phyloP scores from a whole-genome alignment of 371 early-diverging fungal genomes.

The Mucor saturninus region DNA sequence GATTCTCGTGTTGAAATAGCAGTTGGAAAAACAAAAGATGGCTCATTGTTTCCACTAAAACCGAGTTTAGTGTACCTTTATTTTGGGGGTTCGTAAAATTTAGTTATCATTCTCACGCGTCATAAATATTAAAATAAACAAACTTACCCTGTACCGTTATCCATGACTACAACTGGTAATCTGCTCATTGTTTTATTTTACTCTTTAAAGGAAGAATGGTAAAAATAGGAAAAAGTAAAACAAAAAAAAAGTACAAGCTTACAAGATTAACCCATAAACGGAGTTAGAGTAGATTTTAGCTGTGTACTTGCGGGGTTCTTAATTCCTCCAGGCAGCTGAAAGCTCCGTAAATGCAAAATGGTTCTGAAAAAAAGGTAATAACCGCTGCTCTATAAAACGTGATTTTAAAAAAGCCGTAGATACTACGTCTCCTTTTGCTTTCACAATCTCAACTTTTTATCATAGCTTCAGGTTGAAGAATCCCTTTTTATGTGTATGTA shows the following conservation, averaged over 20 bases:
- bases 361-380: too few species aligned
- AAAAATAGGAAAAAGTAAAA: background rate
- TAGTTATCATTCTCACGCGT: background rate
- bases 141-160: slow-evolving; percentile 93
- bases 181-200: slow-evolving; percentile 41
- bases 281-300: too few species aligned
- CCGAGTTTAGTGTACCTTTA: slow-evolving; percentile 97
- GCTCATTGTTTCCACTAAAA: slow-evolving; percentile 96
- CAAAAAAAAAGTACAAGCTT: background rate
- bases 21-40: slow-evolving; percentile 95
- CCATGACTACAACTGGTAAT: slow-evolving; percentile 87
- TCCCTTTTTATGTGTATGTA: too few species aligned
- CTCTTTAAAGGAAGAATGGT: background rate
- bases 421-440: too few species aligned
- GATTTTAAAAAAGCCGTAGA: too few species aligned
- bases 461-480: too few species aligned
- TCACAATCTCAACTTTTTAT: too few species aligned
- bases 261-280: too few species aligned
- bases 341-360: too few species aligned
- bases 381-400: too few species aligned
- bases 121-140: background rate
- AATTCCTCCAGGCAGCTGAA: too few species aligned
- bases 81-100: background rate
- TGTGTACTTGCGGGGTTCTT: too few species aligned
- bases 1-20: slow-evolving; percentile 83